These are phyloP conservation scores for Syzygium syzygioides DNA, from an alignment of 441 rosid genomes.

Conservation along the genomic window DNA sequence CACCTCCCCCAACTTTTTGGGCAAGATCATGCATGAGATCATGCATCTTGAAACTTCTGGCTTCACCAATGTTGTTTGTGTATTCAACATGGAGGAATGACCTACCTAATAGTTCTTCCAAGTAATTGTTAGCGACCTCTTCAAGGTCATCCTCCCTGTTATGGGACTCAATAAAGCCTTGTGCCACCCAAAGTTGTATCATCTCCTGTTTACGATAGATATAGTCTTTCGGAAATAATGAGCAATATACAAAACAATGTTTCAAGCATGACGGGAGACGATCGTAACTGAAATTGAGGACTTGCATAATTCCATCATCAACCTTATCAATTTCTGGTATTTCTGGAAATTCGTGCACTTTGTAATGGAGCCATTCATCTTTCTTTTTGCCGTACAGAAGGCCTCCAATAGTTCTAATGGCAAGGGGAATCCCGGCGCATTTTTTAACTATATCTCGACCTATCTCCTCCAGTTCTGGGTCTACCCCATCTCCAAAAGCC, in stretches of 20 bases:
- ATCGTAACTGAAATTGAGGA: background rate
- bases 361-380: rapidly evolving
- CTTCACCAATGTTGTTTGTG: rapidly evolving
- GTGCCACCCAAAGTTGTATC: background rate
- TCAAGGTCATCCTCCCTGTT: background rate
- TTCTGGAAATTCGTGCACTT: background rate
- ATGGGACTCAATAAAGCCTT: background rate
- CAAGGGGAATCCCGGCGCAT: background rate
- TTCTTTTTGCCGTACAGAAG: background rate
- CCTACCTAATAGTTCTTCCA: background rate
- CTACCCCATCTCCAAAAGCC: background rate
- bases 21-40: background rate
- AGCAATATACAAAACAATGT: background rate
- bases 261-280: background rate
- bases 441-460: background rate
- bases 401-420: background rate
- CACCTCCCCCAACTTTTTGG: background rate
- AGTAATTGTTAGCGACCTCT: background rate
- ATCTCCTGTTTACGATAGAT: rapidly evolving
- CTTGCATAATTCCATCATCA: background rate
- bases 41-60: rapidly evolving
- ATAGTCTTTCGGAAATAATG: background rate
- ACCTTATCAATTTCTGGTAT: rapidly evolving
- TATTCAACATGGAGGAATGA: background rate
- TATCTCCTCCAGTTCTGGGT: rapidly evolving